Conservation (phyloP, 805 yeast genomes). For the Hanseniaspora singularis region DNA sequence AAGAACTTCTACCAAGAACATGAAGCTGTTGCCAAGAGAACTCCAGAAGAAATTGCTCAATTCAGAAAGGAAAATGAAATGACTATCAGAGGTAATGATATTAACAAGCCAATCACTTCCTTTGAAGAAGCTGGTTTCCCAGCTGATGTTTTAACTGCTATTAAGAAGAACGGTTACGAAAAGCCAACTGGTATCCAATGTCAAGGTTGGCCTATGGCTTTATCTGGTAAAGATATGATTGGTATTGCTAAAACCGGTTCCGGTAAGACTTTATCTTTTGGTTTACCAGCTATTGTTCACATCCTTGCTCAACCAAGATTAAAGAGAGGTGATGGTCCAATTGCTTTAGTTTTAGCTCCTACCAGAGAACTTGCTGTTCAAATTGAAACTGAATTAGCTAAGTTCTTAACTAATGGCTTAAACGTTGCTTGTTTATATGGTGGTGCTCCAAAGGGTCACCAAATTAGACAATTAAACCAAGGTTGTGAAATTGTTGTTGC, state of each 20-base stretch:
- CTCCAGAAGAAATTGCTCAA: constrained; percentile 55
- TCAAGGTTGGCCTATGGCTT: constrained; percentile 99
- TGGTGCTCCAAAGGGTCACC: constrained; percentile 98
- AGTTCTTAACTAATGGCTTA: constrained; percentile 80
- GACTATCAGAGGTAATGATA: constrained; percentile 70
- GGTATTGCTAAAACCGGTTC: constrained; percentile 99
- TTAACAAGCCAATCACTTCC: constrained; percentile 84
- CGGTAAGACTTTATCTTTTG: constrained; percentile 94
- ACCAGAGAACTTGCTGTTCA: constrained; percentile 98
- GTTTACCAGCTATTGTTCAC: constrained; percentile 94
- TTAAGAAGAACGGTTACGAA: constrained; percentile 83
- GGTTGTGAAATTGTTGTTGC: constrained; percentile 96
- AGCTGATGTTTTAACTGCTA: constrained; percentile 77
- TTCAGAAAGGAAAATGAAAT: constrained; percentile 80
- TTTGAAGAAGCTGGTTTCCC: constrained; percentile 99
- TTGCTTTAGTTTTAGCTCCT: constrained; percentile 90
- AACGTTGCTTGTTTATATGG: constrained; percentile 97
- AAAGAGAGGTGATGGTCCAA: constrained; percentile 92
- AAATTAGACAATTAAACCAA: constrained; percentile 86
- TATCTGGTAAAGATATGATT: constrained; percentile 96
- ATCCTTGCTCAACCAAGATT: constrained; percentile 95
- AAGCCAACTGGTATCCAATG: constrained; percentile 94
- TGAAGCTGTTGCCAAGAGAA: constrained; percentile 61
- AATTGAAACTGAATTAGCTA: constrained; percentile 90
- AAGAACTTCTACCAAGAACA: constrained; percentile 89